Evolutionary conservation across 164 flowering plant genomes (phyloP).

Genomic region (Protea cynaroides): DNA sequence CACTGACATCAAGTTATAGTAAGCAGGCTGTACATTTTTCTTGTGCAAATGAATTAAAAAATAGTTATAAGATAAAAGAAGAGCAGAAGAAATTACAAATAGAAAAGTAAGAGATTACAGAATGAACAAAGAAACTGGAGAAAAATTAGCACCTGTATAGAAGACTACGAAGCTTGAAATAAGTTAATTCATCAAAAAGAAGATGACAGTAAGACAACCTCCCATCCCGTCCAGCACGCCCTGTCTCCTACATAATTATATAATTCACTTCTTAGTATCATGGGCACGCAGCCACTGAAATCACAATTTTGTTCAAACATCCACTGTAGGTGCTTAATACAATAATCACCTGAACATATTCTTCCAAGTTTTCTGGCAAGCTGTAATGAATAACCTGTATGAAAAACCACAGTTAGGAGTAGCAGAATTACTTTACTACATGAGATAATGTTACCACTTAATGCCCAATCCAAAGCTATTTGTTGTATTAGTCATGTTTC

Average conservation of each 20-base stretch:
- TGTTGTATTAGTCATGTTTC: not conserved
- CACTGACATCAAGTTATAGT: conserved; percentile 44
- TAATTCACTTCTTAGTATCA: too few species aligned
- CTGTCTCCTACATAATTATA: conserved; percentile 66
- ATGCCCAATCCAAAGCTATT: not conserved
- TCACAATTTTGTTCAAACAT: not conserved
- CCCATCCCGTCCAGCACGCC: conserved; percentile 97
- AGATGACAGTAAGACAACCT: conserved; percentile 82
- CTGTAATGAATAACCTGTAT: conserved; percentile 89
- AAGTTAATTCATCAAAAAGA: conserved; percentile 62
- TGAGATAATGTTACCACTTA: not conserved
- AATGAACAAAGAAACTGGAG: not conserved
- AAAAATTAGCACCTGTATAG: conserved; percentile 48
- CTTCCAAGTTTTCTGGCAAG: conserved; percentile 96
- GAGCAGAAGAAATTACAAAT: not conserved
- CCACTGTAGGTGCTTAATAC: not conserved
- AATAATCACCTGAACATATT: conserved; percentile 81
- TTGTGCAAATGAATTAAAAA: not conserved
- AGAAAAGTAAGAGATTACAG: not conserved
- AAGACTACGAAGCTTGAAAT: conserved; percentile 78
- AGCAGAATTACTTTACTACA: not conserved
- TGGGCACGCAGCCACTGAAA: not conserved
- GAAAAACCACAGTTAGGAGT: conserved; percentile 5
- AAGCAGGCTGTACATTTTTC: conserved; percentile 6
- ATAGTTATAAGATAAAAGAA: not conserved